Base-by-base conservation (phyloP, 306 rosid species). In the Prunus armeniaca region DNA sequence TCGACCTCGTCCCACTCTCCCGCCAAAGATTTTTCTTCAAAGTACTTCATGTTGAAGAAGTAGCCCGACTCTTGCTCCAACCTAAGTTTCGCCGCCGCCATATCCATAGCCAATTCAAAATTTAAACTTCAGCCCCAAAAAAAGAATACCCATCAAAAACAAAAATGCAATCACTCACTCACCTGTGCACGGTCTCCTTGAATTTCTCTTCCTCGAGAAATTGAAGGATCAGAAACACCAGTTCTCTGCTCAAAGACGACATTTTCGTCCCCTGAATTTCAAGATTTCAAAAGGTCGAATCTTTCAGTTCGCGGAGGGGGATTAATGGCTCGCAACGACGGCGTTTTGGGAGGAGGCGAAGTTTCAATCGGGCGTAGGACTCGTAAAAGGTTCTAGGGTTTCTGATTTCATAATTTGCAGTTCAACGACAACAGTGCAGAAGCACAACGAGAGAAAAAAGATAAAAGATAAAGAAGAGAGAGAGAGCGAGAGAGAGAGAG, bases 1-100 rank as follows among this genome's bases (percentile, higher is more conserved):
- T 77, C 80, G 19, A 77, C 80, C 67, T 77, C 80, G 3, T 77
- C 75, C 80, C 80, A 77, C 57, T 77, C 80, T 61, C 80, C 80
- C 14, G 57, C 75, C 51, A 77, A 15, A 3, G 69, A 69, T 25
- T 67, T 69, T 20, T 77, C 80, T 34, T 77, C 80, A 15, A 77
- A 77, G 47, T 68, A 77, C 80, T 77, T 77, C 68, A 77, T 77
- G 61, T 77, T 77, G 60, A 77, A 77, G 61, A 67, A 68, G 57
- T 67, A 77, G 3, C 80, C 80, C 12, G 80, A 77, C 57, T 77
- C 80, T 19, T 57, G 74, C 75, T 77, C 80, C 1, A 77, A 69
- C 62, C 80, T 77, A 22, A 34, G 63, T 63, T 71, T 14, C 46
- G 10, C 72, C 72, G 46, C 32, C 55, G 47, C 72, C 55, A 46